phyloP scores from a whole-genome alignment of 768 basidiomycete genomes.

The Hebeloma cylindrosporum region DNA sequence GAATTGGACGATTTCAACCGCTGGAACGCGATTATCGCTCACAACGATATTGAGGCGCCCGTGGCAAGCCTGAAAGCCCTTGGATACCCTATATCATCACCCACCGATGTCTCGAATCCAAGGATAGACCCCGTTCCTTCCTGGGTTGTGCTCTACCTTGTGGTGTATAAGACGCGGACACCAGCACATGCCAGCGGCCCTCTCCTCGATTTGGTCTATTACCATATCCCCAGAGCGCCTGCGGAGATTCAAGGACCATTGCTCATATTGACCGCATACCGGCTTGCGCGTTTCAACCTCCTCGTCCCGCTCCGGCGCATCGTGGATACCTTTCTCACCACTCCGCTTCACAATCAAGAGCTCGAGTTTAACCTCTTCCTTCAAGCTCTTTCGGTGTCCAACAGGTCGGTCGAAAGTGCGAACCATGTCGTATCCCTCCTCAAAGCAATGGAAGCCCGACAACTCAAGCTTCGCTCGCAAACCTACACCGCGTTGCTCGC shows the following conservation, averaged over 20 bases:
- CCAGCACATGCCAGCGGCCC: constrained; percentile 43
- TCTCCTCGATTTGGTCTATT: constrained; percentile 42
- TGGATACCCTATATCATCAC: constrained; percentile 3
- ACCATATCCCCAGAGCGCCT: constrained; percentile 35
- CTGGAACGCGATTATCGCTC: constrained; percentile 39
- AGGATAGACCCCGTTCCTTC: constrained; percentile 33
- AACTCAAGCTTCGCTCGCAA: constrained; percentile 37
- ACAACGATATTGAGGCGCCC: constrained; percentile 34
- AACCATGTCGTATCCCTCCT: constrained; percentile 42
- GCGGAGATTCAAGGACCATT: constrained; percentile 39
- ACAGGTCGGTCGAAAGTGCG: constrained; percentile 39
- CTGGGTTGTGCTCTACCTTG: constrained; percentile 57
- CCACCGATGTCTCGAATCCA: neutral
- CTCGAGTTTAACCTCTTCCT: constrained; percentile 53
- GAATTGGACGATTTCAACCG: constrained; percentile 34
- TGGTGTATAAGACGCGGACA: constrained; percentile 46
- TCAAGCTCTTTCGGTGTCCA: constrained; percentile 44
- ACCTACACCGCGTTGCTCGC: constrained; percentile 48
- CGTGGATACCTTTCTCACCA: constrained; percentile 40
- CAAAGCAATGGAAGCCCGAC: constrained; percentile 45
- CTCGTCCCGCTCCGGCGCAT: constrained; percentile 45
- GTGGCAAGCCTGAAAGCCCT: constrained; percentile 20
- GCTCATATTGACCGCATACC: constrained; percentile 45
- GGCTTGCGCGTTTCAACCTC: constrained; percentile 52
- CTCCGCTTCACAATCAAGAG: constrained; percentile 17